A percentile compares a stretch with the other conserved stretches of the same genome.
phyloP scores from a whole-genome alignment of 306 rosid species.

The Trifolium pratense region DNA sequence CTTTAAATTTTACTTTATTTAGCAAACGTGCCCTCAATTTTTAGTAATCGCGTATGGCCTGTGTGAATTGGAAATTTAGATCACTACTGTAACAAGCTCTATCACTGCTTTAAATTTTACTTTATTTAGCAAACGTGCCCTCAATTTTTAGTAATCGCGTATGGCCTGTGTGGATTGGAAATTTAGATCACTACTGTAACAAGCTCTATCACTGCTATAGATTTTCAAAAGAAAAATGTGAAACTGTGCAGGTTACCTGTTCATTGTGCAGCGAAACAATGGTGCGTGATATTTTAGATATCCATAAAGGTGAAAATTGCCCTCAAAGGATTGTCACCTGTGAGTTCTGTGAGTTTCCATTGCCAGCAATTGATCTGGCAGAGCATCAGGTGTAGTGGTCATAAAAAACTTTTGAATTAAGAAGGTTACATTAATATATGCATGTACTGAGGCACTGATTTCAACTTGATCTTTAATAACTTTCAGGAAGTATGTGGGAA shows the following conservation, averaged over 20 bases:
- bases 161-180: neutral
- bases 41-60: neutral
- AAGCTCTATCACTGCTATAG: neutral
- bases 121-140: no score
- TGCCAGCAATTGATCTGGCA: constrained; percentile 82
- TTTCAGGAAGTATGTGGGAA: constrained; percentile 89
- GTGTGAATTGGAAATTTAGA: neutral
- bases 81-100: no score
- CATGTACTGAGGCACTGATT: neutral
- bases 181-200: neutral
- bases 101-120: no score
- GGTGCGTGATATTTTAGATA: constrained; percentile 73
- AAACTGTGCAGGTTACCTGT: constrained; percentile 73
- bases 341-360: constrained; percentile 92
- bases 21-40: neutral
- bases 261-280: constrained; percentile 82
- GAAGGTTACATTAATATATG: constrained; percentile 1
- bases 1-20: no score
- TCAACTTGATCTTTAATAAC: constrained; percentile 33
- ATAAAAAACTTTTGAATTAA: constrained; percentile 20
- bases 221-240: constrained; percentile 18
- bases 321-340: constrained; percentile 83
- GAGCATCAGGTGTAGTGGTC: constrained; percentile 85
- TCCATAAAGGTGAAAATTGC: constrained; percentile 85
- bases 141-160: neutral